Base-by-base conservation (phyloP, 2,329 filamentous ascomycete genomes). In the Aureobasidium mangrovei region DNA sequence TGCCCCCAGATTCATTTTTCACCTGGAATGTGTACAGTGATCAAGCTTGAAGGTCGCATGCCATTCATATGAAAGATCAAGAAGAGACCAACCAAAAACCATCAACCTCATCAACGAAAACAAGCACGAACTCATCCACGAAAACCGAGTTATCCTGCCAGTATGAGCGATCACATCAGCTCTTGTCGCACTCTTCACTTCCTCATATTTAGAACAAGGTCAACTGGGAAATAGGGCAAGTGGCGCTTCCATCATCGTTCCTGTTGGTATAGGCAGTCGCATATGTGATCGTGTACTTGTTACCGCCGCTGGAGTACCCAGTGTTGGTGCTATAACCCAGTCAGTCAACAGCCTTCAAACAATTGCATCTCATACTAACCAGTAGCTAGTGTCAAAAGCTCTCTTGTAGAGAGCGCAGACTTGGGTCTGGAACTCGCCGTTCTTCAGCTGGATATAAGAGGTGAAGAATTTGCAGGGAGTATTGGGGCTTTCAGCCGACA, bases 351-450 rank as follows among this genome's bases (percentile, higher is more conserved):
- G 32, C 32, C 32, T 7, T 33, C 32, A 33, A 35, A 35, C 32
- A 35, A 35, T 35, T 35, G 6, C 2, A 2, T 35, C 10, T 35
- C 7, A 39, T 12, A 39, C 36, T 39, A 10, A 39, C 36, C 36
- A 39, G 51, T 58, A 58, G 26, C 43, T 52, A 18, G 47, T 46
- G 38, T 42, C 49, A 33, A 52, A 54, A 24, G 43, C 39, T 5
- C 53, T 29, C 47, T 51, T 26, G 60, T 69, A 72, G 36, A 71
- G 48, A 32, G 65, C 59, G 56, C 69, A 72, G 46, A 66, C 65
- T 35, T 67, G 67, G 10, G 67, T 65, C 38, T 66, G 56, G 2
- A 64, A 60, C 24, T 57, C 41, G 6, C 65, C 65, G 53, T 71
- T 68, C 58, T 62, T 62, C 43, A 63, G 60, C 10, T 68, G 52